These are phyloP conservation scores for Alternaria panax DNA, from an alignment of 2,329 filamentous ascomycete genomes.

Conservation along the genomic window DNA sequence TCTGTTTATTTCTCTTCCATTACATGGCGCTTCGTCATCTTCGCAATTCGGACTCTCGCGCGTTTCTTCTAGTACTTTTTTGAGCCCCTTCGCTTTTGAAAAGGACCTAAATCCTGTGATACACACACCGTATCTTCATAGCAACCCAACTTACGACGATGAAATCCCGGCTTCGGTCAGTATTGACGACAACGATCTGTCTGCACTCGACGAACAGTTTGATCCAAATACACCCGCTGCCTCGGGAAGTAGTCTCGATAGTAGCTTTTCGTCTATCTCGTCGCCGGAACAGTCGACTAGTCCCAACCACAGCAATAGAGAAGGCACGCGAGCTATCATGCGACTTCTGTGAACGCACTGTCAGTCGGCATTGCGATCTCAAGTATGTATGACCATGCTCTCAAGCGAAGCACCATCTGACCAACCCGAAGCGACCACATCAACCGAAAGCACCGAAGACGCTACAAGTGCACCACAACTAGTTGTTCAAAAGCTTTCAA, in stretches of 20 bases:
- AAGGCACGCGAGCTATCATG: not conserved
- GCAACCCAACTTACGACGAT: not conserved
- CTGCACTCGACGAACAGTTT: not conserved
- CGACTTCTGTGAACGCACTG: not conserved
- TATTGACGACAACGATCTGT: not conserved
- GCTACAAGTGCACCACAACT: not conserved
- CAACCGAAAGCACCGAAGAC: not conserved
- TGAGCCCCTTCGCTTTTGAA: not conserved
- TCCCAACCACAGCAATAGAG: rapidly evolving
- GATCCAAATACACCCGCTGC: not conserved
- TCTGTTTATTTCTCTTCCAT: no score
- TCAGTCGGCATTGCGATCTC: not conserved
- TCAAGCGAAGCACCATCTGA: not conserved
- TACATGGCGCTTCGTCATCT: no score
- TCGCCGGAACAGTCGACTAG: not conserved
- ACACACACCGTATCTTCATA: not conserved
- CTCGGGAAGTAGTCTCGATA: not conserved
- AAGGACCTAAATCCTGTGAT: not conserved
- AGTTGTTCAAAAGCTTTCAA: not conserved
- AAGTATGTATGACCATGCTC: not conserved
- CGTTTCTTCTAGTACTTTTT: not conserved
- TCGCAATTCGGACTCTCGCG: not conserved
- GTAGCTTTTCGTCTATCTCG: not conserved
- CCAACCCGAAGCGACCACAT: not conserved
- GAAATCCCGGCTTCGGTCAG: not conserved